Evolutionary conservation across 441 rosid genomes (phyloP).

Genomic region (Raphanus hybrid): DNA sequence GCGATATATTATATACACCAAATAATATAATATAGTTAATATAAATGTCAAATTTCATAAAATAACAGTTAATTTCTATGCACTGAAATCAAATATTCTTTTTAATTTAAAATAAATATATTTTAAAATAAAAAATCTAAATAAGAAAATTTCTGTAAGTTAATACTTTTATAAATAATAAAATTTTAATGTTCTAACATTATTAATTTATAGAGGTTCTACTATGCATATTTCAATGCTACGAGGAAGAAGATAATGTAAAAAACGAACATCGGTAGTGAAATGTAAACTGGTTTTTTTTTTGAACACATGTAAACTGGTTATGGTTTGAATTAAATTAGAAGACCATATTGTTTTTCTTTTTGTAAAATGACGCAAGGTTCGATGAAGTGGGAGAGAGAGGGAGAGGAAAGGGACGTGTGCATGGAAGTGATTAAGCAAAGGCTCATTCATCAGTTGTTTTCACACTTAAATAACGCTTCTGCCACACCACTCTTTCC

Average conservation of each 20-base stretch:
- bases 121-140: too few species aligned
- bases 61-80: too few species aligned
- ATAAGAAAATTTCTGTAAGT: too few species aligned
- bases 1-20: too few species aligned
- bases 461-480: conserved; percentile 36
- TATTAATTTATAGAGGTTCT: too few species aligned
- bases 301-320: background rate
- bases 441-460: conserved; percentile 43
- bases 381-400: conserved; percentile 45
- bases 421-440: conserved; percentile 46
- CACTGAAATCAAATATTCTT: too few species aligned
- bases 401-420: conserved; percentile 41
- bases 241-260: conserved; percentile 14
- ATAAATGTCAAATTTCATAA: too few species aligned
- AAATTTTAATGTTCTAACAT: too few species aligned
- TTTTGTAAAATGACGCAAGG: conserved; percentile 5
- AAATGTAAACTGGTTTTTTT: conserved; percentile 7
- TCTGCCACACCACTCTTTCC: conserved; percentile 42
- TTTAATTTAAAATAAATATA: too few species aligned
- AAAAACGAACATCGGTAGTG: conserved; percentile 11
- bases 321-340: conserved; percentile 17
- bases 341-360: background rate
- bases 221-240: background rate
- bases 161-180: too few species aligned
- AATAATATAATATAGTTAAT: too few species aligned